These are phyloP conservation scores for Excoecaria cochinchinensis DNA, from an alignment of 345 rosid species.

Conservation along the genomic window DNA sequence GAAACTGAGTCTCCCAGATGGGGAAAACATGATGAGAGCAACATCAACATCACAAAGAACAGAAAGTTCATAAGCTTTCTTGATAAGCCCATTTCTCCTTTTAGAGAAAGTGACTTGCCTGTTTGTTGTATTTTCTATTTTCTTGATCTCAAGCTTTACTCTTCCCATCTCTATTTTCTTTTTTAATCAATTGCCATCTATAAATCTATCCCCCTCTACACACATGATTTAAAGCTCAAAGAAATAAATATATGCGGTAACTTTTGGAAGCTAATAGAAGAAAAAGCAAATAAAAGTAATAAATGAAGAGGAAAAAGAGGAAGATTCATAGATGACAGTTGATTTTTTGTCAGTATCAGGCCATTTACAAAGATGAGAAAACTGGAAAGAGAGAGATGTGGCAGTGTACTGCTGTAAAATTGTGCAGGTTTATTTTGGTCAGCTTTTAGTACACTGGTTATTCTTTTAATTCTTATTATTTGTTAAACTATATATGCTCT, in stretches of 20 bases:
- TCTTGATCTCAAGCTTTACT: constrained; percentile 26
- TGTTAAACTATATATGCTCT: too few relatives aligned
- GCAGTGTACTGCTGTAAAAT: neutral
- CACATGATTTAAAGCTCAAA: neutral
- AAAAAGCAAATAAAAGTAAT: neutral
- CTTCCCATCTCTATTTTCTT: constrained; percentile 21
- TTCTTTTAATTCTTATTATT: too few relatives aligned
- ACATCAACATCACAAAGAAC: constrained; percentile 33
- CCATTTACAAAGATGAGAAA: constrained; percentile 4
- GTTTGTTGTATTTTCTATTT: constrained; percentile 27
- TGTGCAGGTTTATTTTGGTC: neutral
- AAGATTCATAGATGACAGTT: constrained; percentile 1
- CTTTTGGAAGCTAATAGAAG: neutral
- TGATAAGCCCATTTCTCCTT: constrained; percentile 26
- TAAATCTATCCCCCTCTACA: neutral
- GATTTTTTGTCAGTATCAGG: constrained; percentile 33
- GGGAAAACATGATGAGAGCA: constrained; percentile 28
- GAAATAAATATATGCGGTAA: neutral
- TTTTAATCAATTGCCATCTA: neutral
- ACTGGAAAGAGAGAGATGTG: neutral
- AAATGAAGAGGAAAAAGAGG: neutral
- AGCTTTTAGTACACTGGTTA: too few relatives aligned
- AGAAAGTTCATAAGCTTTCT: constrained; percentile 32
- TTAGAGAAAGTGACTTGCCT: constrained; percentile 31
- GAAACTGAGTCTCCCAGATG: constrained; percentile 28